Base-by-base conservation (phyloP, 1,284 basidiomycete species). In the Ustilago nuda region DNA sequence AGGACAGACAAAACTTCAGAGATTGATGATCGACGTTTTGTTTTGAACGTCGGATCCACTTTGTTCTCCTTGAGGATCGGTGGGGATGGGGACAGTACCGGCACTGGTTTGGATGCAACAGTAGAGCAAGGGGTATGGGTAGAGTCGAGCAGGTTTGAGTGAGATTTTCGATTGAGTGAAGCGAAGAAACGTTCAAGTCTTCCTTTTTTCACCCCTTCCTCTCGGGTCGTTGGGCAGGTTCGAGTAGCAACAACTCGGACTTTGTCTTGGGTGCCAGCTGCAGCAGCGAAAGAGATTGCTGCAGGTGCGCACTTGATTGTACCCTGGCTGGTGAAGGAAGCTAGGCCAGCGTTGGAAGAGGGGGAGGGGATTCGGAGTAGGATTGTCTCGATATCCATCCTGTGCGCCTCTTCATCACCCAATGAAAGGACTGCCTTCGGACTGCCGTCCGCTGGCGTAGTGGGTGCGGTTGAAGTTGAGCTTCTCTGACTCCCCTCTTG, bases 351-450 rank as follows among this genome's bases (percentile, higher is more conserved):
- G 54, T 50, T 8, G 23, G 41, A 11, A 43, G 63, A 8, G 58
- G 58, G 5, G 43, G 19, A 27, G 1, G 43, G 19, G n/a, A 66
- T 60, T 8, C 62, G 35, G 13, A 70, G 60, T 56, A 70, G 66
- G 23, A 56, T 58, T 2, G 63, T 63, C 45, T 75, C 72, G 50
- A 66, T 63, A 51, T 75, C 63, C n/a, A 62, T 50, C 3, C 72
- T 59, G 43, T 70, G 66, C 13, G 66, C 72, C 17, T 75, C 72
- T n/a, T 75, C 72, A 41, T 75, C 72, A 19, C 72, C 66, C 0
- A 75, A 39, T 52, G 72, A 75, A 1, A 70, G 60, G 15, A 70
- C 60, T 0, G 58, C 37, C 23, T 68, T 68, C 33, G 71, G 36
- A 23, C 58, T 56, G 12, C 33, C 43, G 2, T 67, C 73, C 11